These are phyloP conservation scores for Corylus avellana DNA, from an alignment of 306 rosid genomes.

Conservation along the genomic window DNA sequence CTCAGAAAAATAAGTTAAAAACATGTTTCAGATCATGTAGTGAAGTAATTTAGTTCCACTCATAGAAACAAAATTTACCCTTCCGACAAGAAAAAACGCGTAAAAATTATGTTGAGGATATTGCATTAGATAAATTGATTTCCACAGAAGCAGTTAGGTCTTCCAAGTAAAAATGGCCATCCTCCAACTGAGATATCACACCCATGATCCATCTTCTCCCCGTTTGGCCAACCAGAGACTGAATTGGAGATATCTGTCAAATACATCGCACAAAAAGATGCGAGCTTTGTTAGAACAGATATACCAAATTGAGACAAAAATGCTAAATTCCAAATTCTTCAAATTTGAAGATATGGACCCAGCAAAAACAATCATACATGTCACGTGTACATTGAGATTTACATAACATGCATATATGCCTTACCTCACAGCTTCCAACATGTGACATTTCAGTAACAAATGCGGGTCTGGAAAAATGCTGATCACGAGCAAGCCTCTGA, in stretches of 20 bases:
- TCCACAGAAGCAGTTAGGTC: constrained; percentile 81
- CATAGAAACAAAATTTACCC: too few species aligned
- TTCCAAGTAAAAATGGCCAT: constrained; percentile 84
- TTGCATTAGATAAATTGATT: constrained; percentile 71
- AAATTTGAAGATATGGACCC: neutral
- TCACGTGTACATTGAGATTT: neutral
- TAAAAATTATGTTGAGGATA: constrained; percentile 53
- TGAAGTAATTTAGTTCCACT: neutral
- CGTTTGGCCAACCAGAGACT: constrained; percentile 81
- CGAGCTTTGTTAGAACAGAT: constrained; percentile 9
- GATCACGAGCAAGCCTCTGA: constrained; percentile 88
- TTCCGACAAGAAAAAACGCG: neutral
- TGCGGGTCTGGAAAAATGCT: constrained; percentile 78
- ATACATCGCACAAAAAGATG: constrained; percentile 15
- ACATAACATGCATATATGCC: neutral
- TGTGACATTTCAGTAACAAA: constrained; percentile 66
- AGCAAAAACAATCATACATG: neutral
- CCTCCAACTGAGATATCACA: constrained; percentile 85
- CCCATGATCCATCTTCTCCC: constrained; percentile 94
- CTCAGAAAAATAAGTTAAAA: neutral
- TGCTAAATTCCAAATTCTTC: constrained; percentile 1
- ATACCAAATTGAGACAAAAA: neutral
- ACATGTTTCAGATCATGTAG: neutral
- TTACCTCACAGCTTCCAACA: constrained; percentile 85
- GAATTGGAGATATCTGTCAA: constrained; percentile 90